Base-by-base conservation (phyloP, 73 alveolate species). In the Paramecium caudatum region DNA sequence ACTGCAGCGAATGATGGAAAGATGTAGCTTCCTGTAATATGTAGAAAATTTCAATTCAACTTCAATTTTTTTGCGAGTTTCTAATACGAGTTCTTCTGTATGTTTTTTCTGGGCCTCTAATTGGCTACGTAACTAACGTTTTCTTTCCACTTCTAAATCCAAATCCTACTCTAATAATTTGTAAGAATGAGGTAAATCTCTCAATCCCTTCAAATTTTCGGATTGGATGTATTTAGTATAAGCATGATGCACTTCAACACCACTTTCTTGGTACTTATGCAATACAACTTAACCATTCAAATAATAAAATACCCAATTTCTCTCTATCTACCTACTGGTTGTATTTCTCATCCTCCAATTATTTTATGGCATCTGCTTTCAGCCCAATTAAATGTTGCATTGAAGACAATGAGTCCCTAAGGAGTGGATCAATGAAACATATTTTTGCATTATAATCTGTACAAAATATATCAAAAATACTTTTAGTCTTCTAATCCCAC, bases 1-100 rank as follows among this genome's bases (percentile, higher is more conserved):
- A 27, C 88, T 74, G 69, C 55, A 74, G 88, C 88, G 88, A 74
- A 74, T 74, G 88, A 74, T 74, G 88, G 62, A 39, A 74, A 74
- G 88, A 74, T 74, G 88, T 74, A 74, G 88, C 88, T 74, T 74
- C 88, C 88, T 74, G 43, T 21, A 19, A 74, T 74, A 74, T 74
- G 88, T 74, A 74, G 88, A 74, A 74, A 74, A 74, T 27, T 74
- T 65, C 32, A 74, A 74, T 27, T 74, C 88, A 74, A 74, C 88
- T 74, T 74, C 88, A 74, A 74, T 17, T 74, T 41, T 41, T 41
- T 41, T 74, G 88, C 88, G 88, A 74, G 88, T 74, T 41, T 74
- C 88, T 15, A 41, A 27, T 37, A 74, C 6, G 16, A 37, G 32
- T 37, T 41, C 69, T n/a, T 74, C 88, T 9, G 43, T 74, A 17